phyloP scores from a whole-genome alignment of 352 stramenopile genomes.

The Phytophthora pseudosyringae region DNA sequence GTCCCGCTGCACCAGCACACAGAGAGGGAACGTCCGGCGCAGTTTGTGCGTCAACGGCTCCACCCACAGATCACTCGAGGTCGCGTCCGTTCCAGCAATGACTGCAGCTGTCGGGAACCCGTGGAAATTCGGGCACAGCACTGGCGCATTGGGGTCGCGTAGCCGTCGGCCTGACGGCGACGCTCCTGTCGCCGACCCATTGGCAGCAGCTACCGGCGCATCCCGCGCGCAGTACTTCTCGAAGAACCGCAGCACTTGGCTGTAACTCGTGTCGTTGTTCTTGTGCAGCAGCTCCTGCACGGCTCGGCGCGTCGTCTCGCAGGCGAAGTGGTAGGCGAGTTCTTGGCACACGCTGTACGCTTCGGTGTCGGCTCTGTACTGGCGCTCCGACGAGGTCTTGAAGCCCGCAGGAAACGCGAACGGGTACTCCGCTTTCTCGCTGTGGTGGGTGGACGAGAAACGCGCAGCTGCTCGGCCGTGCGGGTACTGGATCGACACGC shows the following conservation, averaged over 20 bases:
- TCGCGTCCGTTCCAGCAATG: conserved; percentile 73
- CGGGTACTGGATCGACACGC: conserved; percentile 60
- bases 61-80: conserved; percentile 81
- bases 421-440: conserved; percentile 9
- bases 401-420: conserved; percentile 35
- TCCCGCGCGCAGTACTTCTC: conserved; percentile 49
- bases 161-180: conserved; percentile 14
- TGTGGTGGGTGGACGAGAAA: neutral
- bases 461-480: neutral
- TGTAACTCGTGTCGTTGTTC: conserved; percentile 76
- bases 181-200: neutral
- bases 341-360: conserved; percentile 62
- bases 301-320: conserved; percentile 53
- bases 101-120: conserved; percentile 67
- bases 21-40: conserved; percentile 72
- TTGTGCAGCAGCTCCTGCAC: conserved; percentile 68
- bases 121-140: conserved; percentile 54
- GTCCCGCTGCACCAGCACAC: conserved; percentile 63
- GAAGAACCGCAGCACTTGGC: conserved; percentile 67
- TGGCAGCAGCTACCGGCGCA: neutral
- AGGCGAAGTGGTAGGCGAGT: conserved; percentile 69
- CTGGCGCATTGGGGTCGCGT: conserved; percentile 29
- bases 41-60: conserved; percentile 69
- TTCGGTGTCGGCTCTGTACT: conserved; percentile 38
- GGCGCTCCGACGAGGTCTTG: neutral